phyloP scores from a whole-genome alignment of 441 rosid species.

The Omphalea diandra region DNA sequence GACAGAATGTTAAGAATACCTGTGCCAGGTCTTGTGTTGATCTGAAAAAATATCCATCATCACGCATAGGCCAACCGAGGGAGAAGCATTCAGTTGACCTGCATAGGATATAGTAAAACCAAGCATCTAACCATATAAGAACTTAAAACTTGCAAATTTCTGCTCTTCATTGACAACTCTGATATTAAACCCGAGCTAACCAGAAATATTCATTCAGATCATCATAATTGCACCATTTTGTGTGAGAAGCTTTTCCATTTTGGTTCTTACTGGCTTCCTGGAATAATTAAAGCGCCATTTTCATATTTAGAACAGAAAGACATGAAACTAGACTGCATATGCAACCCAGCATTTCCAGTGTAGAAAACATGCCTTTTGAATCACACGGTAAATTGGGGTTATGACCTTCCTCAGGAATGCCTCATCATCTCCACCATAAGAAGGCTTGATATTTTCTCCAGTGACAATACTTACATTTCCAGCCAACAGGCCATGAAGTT shows the following conservation, averaged over 20 bases:
- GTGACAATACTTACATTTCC: slow-evolving; percentile 97
- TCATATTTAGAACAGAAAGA: slow-evolving; percentile 29
- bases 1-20: slow-evolving; percentile 33
- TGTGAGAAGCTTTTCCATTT: slow-evolving; percentile 82
- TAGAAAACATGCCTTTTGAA: slow-evolving; percentile 60
- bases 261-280: slow-evolving; percentile 89
- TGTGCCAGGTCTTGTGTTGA: slow-evolving; percentile 63
- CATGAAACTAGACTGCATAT: slow-evolving; percentile 13
- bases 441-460: slow-evolving; percentile 98
- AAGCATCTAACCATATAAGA: background rate
- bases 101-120: slow-evolving; percentile 22
- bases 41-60: slow-evolving; percentile 91
- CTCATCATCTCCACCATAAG: slow-evolving; percentile 98
- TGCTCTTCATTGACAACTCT: slow-evolving; percentile 14
- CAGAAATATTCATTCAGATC: slow-evolving; percentile 99
- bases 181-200: slow-evolving; percentile 44
- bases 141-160: background rate
- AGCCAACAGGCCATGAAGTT: slow-evolving; percentile 94
- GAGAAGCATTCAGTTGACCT: slow-evolving; percentile 97
- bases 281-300: slow-evolving; percentile 23
- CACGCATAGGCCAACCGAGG: slow-evolving; percentile 99
- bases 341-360: background rate
- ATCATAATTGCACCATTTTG: slow-evolving; percentile 98
- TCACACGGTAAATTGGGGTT: slow-evolving; percentile 86
- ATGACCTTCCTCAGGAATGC: slow-evolving; percentile 92